Evolutionary conservation across 1,284 basidiomycete species (phyloP).

Genomic region (Cystobasidium pallidum): DNA sequence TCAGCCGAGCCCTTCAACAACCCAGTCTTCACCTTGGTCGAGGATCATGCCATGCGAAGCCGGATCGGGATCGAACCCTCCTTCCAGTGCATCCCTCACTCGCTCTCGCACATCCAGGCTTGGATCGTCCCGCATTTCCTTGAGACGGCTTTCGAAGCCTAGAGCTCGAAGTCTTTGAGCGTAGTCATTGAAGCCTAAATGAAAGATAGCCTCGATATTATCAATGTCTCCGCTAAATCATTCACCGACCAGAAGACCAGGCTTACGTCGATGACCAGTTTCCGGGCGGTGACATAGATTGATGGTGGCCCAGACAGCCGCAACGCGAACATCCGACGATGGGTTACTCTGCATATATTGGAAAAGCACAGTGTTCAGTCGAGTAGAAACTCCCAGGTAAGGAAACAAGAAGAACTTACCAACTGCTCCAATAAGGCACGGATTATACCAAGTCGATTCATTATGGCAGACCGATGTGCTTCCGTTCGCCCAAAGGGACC

Average conservation of each 20-base stretch:
- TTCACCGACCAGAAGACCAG: too few species aligned
- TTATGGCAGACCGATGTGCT: conserved; percentile 46
- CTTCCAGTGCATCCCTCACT: conserved; percentile 50
- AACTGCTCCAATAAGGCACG: conserved; percentile 45
- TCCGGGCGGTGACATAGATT: conserved; percentile 48
- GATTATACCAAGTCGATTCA: conserved; percentile 44
- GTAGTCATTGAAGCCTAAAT: conserved; percentile 30
- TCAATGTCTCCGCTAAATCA: too few species aligned
- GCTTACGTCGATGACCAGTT: neutral
- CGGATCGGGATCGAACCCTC: conserved; percentile 28
- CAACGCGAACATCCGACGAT: conserved; percentile 45
- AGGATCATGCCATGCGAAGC: conserved; percentile 32
- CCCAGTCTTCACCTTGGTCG: neutral
- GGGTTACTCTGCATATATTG: conserved; percentile 34
- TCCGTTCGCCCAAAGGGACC: conserved; percentile 23
- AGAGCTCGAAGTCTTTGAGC: conserved; percentile 45
- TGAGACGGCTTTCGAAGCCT: conserved; percentile 48
- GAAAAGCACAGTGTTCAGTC: too few species aligned
- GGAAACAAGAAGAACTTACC: conserved; percentile 40
- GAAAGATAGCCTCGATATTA: too few species aligned
- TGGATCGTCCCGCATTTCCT: conserved; percentile 48
- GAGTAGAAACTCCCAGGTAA: too few species aligned
- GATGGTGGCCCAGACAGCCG: conserved; percentile 49
- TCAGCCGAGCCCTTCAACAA: too few species aligned
- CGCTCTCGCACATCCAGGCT: conserved; percentile 51